Percentiles rank a stretch among this genome's conserved stretches.
Evolutionary conservation across 331 rosid species (phyloP).

Genomic region (Acacia pycnantha): DNA sequence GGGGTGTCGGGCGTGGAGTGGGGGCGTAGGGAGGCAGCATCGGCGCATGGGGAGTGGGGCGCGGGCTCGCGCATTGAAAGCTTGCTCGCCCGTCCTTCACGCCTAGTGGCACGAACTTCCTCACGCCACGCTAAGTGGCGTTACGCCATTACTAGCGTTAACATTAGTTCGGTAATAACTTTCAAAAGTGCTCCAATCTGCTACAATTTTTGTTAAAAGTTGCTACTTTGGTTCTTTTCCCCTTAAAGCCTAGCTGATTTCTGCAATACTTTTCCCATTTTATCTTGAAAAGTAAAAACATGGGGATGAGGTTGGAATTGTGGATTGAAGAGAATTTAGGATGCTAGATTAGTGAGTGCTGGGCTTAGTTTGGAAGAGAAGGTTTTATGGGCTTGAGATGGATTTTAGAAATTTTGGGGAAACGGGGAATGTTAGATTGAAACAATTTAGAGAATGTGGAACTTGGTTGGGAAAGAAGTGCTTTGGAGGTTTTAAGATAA

Average conservation of each 20-base stretch:
- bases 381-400: background rate
- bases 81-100: too few species aligned
- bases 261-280: background rate
- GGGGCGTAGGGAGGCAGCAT: too few species aligned
- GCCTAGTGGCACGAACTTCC: too few species aligned
- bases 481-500: background rate
- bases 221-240: too few species aligned
- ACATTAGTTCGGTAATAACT: too few species aligned
- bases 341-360: background rate
- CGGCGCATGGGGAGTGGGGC: too few species aligned
- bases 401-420: background rate
- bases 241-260: background rate
- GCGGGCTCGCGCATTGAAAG: too few species aligned
- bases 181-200: too few species aligned
- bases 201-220: too few species aligned
- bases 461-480: background rate
- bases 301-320: background rate
- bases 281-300: background rate
- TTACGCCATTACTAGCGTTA: too few species aligned
- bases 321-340: background rate
- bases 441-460: background rate
- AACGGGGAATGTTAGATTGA: background rate
- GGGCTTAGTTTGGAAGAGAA: background rate
- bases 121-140: too few species aligned
- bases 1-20: too few species aligned